A percentile compares a stretch with the other conserved stretches of the same genome.
These are phyloP conservation scores for Leptomonas seymouri DNA, from an alignment of 208 protist species.

Conservation along the genomic window DNA sequence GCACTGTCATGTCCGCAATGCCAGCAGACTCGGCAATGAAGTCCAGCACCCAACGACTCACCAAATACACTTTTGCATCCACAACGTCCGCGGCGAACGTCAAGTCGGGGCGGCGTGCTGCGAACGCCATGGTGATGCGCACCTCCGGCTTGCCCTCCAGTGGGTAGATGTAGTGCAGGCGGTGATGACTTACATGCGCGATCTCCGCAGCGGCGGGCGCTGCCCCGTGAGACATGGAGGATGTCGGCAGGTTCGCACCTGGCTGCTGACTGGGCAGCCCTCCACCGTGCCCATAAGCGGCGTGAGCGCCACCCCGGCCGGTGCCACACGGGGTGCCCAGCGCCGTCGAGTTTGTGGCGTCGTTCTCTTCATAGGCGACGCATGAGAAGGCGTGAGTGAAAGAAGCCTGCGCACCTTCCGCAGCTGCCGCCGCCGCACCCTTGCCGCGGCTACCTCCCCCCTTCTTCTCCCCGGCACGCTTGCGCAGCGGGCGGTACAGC, in stretches of 20 bases:
- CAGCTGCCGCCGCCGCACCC: slow-evolving; percentile 5
- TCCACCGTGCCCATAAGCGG: no score
- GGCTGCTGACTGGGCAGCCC: not conserved
- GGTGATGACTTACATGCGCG: slow-evolving; percentile 39
- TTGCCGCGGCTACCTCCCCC: slow-evolving; percentile 21
- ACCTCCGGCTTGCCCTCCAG: slow-evolving; percentile 54
- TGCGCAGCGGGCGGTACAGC: slow-evolving; percentile 62
- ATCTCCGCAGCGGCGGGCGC: not conserved
- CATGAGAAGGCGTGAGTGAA: slow-evolving; percentile 62
- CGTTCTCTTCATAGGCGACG: slow-evolving; percentile 67
- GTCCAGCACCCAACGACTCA: slow-evolving; percentile 76
- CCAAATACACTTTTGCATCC: slow-evolving; percentile 74
- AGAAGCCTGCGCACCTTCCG: slow-evolving; percentile 10
- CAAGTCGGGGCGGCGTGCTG: slow-evolving; percentile 66
- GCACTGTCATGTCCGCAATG: slow-evolving; percentile 34
- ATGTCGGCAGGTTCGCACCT: not conserved
- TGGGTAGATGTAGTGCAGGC: slow-evolving; percentile 74
- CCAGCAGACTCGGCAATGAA: slow-evolving; percentile 65
- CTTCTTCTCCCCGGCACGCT: slow-evolving; percentile 19
- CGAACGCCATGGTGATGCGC: slow-evolving; percentile 66
- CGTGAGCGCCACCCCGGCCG: not conserved
- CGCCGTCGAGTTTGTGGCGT: slow-evolving; percentile 12
- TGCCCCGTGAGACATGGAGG: not conserved
- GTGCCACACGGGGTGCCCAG: slow-evolving; percentile 5
- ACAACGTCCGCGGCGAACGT: slow-evolving; percentile 66